Evolutionary conservation across 768 basidiomycete genomes (phyloP).

Genomic region (Amanita inopinata): DNA sequence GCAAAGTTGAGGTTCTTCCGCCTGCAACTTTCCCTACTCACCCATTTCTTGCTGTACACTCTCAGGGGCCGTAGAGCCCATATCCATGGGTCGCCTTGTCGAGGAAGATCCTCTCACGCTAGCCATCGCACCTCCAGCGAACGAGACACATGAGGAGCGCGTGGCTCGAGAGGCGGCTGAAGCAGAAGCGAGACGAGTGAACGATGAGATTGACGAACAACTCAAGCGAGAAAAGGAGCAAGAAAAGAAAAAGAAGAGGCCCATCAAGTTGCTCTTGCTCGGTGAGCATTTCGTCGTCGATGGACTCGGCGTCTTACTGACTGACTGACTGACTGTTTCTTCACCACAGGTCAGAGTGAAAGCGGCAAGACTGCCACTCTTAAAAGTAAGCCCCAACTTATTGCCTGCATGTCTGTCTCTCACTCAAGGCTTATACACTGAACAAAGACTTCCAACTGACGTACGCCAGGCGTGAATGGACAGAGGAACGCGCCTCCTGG

Average conservation of each 20-base stretch:
- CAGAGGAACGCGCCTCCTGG: conserved; percentile 62
- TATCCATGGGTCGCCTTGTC: conserved; percentile 17
- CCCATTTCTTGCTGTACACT: neutral
- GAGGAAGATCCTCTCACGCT: conserved; percentile 56
- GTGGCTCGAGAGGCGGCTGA: conserved; percentile 49
- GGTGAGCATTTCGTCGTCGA: no score
- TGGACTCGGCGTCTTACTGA: neutral
- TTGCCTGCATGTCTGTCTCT: conserved; percentile 3
- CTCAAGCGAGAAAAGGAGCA: conserved; percentile 49
- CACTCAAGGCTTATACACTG: conserved; percentile 10
- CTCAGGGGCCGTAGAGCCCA: neutral
- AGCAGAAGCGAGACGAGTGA: conserved; percentile 49
- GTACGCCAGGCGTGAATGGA: conserved; percentile 62
- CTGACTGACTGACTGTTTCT: neutral
- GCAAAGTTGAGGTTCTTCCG: neutral
- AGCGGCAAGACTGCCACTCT: conserved; percentile 75
- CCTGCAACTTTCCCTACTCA: no score
- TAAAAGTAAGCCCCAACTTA: conserved; percentile 41
- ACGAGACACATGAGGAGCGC: conserved; percentile 52
- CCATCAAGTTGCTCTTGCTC: conserved; percentile 66
- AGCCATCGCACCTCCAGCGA: conserved; percentile 51
- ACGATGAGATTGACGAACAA: conserved; percentile 71
- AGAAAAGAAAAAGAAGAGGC: conserved; percentile 52
- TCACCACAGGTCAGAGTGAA: conserved; percentile 48
- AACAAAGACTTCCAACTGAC: conserved; percentile 61